Base-by-base conservation (phyloP, 768 basidiomycete species). In the Naganishia randhawae region DNA sequence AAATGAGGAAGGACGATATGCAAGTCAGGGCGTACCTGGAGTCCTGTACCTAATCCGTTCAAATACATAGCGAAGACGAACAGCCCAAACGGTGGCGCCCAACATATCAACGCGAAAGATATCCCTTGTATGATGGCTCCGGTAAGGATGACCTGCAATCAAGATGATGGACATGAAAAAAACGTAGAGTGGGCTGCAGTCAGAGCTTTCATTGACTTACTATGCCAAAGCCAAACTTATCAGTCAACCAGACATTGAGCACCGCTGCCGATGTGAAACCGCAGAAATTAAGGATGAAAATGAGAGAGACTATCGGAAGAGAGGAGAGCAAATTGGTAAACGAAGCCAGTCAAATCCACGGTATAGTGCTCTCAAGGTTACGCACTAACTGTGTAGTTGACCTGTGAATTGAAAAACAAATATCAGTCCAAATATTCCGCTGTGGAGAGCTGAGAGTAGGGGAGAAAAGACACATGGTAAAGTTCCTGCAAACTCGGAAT, bases 401-500 rank as follows among this genome's bases (percentile, higher is more conserved):
- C 54, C 54, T 55, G 6, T 10, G 11, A 33, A 33, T 32, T 9
- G 37, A 17, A n/a, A 11, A n/a, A 16, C 11, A 6, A 11, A 19
- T 3, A 7, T 33, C 33, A 55, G 10, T 14, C 33, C 31, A 2
- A 8, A 13, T 55, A n/a, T 1, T 9, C 7, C 54, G 10, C 29
- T 16, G 27, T 6, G 31, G 51, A 32, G 6, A 53, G 9, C 11
- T 6, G 25, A 31, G 17, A 29, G 32, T 14, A 7, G 5, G 17
- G 3, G 14, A 17, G 42, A 42, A 17, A 42, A 13, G 32, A 35
- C 37, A 55, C 54, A 37, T 35, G 32, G 74, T 84, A 85, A 75
- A 85, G 83, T 8, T 78, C 76, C 75, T 89, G 89, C 54, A 92
- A 86, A 13, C 86, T 83, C 1, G 89, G 90, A 5, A 92, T 78